Base-by-base conservation (phyloP, 129 eudicot genomes). In the Kitagawia praeruptora region DNA sequence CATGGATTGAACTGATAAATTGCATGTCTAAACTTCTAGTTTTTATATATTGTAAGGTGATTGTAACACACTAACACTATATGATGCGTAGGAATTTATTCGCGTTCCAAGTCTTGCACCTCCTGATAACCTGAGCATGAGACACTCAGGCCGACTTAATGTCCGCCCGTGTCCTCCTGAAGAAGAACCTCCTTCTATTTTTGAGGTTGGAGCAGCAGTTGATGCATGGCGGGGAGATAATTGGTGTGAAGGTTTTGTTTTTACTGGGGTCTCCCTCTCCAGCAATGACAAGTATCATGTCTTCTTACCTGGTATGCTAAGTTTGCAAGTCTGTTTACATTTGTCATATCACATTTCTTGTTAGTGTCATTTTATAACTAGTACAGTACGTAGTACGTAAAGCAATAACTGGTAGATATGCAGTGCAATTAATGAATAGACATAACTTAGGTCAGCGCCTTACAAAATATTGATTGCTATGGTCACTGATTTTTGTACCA, bases 191-290 rank as follows among this genome's bases (percentile, higher is more conserved):
- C 45, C 76, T 53, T 31, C 23, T 53, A 67, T 44, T 41, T 77
- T 82, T 79, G 89, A 81, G 64, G 76, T 91, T 51, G 96, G 96
- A 21, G 79, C 74, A n/a, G 78, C 93, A 69, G 91, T 89, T 78
- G 96, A 89, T 82, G 91, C 85, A 71, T 84, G 93, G 96, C 79
- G 86, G 93, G 23, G 80, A 19, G 80, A 89, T 83, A 88, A 87
- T 34, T 91, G 93, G 96, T 91, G 91, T 86, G 96, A 91, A 84
- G 93, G 91, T 53, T 86, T 87, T 71, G 38, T 66, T n/a, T 81
- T 91, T 11, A 81, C 81, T 37, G 86, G 75, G 53, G 23, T 51
- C 75, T 77, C 82, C 79, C 77, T 71, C 25, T 44, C 72, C 69
- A 80, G 76, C 56, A 75, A 39, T 18, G 80, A 82, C 67, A 49